Percentiles rank a stretch among this genome's conserved stretches.
phyloP scores from a whole-genome alignment of 768 basidiomycete genomes.

The Boletus rufocinnamomeus region DNA sequence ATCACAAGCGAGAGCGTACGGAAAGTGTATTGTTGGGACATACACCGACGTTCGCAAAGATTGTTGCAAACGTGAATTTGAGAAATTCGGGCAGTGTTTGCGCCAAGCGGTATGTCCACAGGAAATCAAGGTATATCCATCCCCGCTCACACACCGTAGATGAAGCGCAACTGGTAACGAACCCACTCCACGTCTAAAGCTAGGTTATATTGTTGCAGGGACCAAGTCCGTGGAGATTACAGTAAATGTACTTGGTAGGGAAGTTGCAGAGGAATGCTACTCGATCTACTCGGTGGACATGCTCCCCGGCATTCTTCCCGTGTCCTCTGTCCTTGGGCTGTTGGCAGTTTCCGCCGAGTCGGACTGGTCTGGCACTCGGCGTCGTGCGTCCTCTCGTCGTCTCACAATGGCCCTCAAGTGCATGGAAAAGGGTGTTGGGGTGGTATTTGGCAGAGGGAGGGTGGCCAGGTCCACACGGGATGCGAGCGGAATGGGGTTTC shows the following conservation, averaged over 20 bases:
- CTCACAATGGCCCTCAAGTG: conserved; percentile 55
- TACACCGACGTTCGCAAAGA: conserved; percentile 87
- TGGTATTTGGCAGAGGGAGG: conserved; percentile 64
- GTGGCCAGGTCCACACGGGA: conserved; percentile 34
- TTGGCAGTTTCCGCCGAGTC: conserved; percentile 26
- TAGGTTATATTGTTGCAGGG: conserved; percentile 9
- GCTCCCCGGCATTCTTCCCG: conserved; percentile 38
- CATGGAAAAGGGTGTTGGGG: conserved; percentile 51
- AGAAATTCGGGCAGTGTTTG: conserved; percentile 80
- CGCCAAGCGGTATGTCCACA: conserved; percentile 65
- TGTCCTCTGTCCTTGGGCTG: conserved; percentile 40
- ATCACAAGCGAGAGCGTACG: conserved; percentile 74
- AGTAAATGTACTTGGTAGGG: conserved; percentile 18
- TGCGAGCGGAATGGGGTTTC: conserved; percentile 49
- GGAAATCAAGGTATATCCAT: not conserved
- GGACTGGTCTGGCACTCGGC: conserved; percentile 30
- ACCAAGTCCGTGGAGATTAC: conserved; percentile 16
- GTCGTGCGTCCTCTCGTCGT: conserved; percentile 46
- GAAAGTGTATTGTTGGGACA: conserved; percentile 80
- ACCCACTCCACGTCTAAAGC: not conserved
- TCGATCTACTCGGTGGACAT: conserved; percentile 26
- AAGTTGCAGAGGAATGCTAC: conserved; percentile 18
- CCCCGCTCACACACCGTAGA: conserved; percentile 35
- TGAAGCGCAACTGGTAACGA: conserved; percentile 57
- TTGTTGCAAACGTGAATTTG: conserved; percentile 83